Evolutionary conservation across 148 eudicot genomes (phyloP), one percentile per base, ranked within the genome.

Genomic region (Camellia granthamiana): DNA sequence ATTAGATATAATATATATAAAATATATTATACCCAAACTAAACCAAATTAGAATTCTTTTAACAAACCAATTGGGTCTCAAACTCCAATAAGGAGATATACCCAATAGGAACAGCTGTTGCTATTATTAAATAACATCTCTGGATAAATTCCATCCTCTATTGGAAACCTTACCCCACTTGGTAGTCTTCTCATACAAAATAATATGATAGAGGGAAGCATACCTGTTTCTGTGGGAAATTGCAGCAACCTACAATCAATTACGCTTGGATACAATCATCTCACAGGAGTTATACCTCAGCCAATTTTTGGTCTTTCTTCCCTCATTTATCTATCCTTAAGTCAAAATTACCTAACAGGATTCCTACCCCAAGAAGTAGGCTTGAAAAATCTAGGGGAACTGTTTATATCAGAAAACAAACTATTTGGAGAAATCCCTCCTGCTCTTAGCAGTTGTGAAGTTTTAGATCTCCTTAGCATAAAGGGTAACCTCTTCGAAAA

Each of bases 351-450:
- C 30, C 60, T 82, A 13, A 52, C 65, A 3, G 84, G 84, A 49
- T 23, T 74, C 5, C 18, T 82, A 58, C 84, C 84, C 12, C 13
- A 21, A 10, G 30, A 82, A 82, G 78, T 82, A 5, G 84, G 84
- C 41, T 52, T 83, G 74, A 63, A 49, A 69, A 74, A 65, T 68
- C 65, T 83, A 3, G 78, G 7, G 1, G 2, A 2, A 4, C 46
- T 82, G 16, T 68, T 43, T 23, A 8, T 82, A 51, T 78, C 81
- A 3, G 60, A 60, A 18, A 83, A 83, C 61, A 68, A 64, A 66
- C 44, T 83, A 7, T 67, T 72, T 3, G 85, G 85, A 11, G 52
- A 75, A 60, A 75, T 83, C 30, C 82, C 85, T 54, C 59, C 58
- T 38, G 46, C 78, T 44, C 77, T 83, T 30, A 79, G 81, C 0